phyloP scores from a whole-genome alignment of 2,329 filamentous ascomycete species.

The Hypoxylon sp. region DNA sequence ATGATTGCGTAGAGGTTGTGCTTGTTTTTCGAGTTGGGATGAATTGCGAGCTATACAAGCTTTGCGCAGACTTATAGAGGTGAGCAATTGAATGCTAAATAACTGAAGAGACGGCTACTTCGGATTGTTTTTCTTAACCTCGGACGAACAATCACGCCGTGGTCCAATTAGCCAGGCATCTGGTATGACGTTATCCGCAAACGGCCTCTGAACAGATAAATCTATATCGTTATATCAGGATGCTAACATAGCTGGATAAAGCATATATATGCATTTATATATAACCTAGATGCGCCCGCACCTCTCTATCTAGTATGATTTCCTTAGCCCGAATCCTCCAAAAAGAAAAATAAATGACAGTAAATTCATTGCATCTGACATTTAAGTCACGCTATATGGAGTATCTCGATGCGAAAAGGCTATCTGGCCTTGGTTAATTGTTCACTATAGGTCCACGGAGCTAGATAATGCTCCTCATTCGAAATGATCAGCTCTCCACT shows the following conservation, averaged over 20 bases:
- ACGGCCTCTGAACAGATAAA: neutral
- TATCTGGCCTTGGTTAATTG: neutral
- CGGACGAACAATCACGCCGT: conserved; percentile 31
- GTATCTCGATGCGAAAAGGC: neutral
- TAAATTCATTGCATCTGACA: neutral
- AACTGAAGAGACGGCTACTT: conserved; percentile 11
- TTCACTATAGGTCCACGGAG: neutral
- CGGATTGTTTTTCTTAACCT: neutral
- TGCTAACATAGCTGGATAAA: neutral
- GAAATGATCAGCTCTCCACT: neutral
- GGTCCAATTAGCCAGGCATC: conserved; percentile 1
- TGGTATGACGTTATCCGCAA: conserved; percentile 10
- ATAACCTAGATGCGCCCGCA: neutral
- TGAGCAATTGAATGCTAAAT: neutral
- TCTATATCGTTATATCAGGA: neutral
- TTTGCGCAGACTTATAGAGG: conserved; percentile 5
- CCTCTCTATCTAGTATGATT: neutral
- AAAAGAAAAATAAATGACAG: neutral
- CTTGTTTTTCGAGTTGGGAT: neutral
- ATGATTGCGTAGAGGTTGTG: conserved; percentile 51
- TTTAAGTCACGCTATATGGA: neutral
- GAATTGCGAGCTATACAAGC: neutral
- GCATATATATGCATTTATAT: neutral
- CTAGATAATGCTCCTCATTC: neutral
- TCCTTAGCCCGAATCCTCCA: neutral